Evolutionary conservation across 768 basidiomycete genomes (phyloP).

Genomic region (Kwoniella newhampshirensis): DNA sequence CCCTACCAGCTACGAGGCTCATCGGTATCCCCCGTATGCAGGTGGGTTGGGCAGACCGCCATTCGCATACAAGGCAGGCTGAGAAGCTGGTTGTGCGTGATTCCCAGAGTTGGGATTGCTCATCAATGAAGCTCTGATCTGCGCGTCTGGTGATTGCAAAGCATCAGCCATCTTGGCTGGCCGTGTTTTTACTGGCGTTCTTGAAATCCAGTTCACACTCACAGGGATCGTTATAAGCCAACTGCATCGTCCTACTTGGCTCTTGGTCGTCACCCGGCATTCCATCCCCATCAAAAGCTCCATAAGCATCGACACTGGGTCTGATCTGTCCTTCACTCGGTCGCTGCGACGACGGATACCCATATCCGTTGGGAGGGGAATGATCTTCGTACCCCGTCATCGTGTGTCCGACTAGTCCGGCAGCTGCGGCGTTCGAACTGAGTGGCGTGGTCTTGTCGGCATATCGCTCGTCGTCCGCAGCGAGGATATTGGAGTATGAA

Average conservation of each 20-base stretch:
- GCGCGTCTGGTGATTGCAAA: conserved; percentile 24
- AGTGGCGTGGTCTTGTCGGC: conserved; percentile 40
- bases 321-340: conserved; percentile 5
- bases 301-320: conserved; percentile 79
- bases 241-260: conserved; percentile 88
- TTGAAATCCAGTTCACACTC: conserved; percentile 27
- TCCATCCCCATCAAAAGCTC: conserved; percentile 79
- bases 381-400: too few species aligned
- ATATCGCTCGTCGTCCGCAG: conserved; percentile 27
- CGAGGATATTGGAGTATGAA: conserved; percentile 26
- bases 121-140: conserved; percentile 37
- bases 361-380: conserved; percentile 1
- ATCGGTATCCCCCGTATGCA: conserved; percentile 33
- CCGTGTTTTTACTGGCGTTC: too few species aligned
- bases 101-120: conserved; percentile 9
- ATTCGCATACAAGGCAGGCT: conserved; percentile 14
- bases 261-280: conserved; percentile 67
- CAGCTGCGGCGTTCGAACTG: conserved; percentile 1
- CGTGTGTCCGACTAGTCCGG: neutral
- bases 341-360: neutral
- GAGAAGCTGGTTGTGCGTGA: conserved; percentile 10
- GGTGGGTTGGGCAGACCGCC: conserved; percentile 33
- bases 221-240: conserved; percentile 51
- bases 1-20: too few species aligned
- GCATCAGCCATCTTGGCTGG: too few species aligned